Base-by-base conservation (phyloP, 352 stramenopile species). In the Phytophthora palmivora region DNA sequence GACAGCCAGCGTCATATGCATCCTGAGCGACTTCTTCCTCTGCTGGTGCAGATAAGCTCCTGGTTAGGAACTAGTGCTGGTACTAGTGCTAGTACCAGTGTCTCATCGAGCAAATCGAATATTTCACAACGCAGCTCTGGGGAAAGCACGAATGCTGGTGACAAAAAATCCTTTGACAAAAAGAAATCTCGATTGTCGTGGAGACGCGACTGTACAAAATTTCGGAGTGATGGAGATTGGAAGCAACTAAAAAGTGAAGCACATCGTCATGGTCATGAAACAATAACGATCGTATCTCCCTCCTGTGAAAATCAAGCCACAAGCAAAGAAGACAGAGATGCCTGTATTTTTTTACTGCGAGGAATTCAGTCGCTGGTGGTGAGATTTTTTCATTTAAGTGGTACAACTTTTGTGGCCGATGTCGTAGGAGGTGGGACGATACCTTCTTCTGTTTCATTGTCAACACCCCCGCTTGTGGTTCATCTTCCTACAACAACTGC, bases 1-100 rank as follows among this genome's bases (percentile, higher is more conserved):
- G 53, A 58, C 34, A 42, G 63, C 21, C 55, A 51, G 15, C 58
- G 62, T 42, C 30, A 57, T 0, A 37, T 58, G 11, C 80, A 70
- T 24, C 48, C 64, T 24, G 74, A 74, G 26, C 74, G 58, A 21
- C 55, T 82, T 49, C 68, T 89, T 37, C 74, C 83, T 55, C 42
- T 88, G 14, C 52, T 85, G 11, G 50, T 80, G 18, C 82, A 84
- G 44, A 67, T 81, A 42, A 63, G 69, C 16, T 76, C 45, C 11
- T 85, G 70, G 74, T 26, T 88, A 46, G 63, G 70, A 51, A 24
- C 60, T 22, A 63, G 62, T 56, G 21, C 12, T 32, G 58, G 38
- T 50, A 47, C 16, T 44, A 30, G 6, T 38, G 19, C 41, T 34
- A 57, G 22, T 44, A 26, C 6, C 14, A 54, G 36, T 15, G 26